Evolutionary conservation across 331 rosid genomes (phyloP), one percentile per base, ranked within the genome.

Genomic region (Pyrus hybrid): DNA sequence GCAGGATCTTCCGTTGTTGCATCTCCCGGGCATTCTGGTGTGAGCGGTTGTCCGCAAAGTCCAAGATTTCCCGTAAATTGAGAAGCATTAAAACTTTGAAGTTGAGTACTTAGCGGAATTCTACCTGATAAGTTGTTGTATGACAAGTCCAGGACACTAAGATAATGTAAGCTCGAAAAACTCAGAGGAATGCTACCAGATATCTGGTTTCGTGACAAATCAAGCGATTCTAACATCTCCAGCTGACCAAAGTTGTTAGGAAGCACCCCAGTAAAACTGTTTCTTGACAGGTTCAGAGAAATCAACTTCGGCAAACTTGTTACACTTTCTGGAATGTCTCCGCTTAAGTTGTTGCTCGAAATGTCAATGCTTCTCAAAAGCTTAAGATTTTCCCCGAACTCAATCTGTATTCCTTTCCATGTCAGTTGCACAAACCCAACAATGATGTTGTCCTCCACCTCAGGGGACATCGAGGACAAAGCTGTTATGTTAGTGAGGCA

Each of bases 401-500:
- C 63, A 0, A 33, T 13, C 5, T 30, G 8, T 14, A n/a, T 16
- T 49, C 86, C 84, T 85, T 81, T 86, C 83, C 77, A 85, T 10
- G 11, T 25, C 10, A 80, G 67, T 61, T 80, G 61, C 1, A 69
- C 71, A 63, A 58, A 6, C 7, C 76, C 76, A 18, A 74, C 49
- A 51, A 47, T 32, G 9, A 2, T 22, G 45, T 37, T 17, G 5
- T 57, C 79, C 5, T 54, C 12, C 14, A 3, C 17, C 17, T 33
- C 65, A 13, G 63, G 35, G 26, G 72, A 79, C 78, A 80, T 75
- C 16, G 64, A 65, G 20, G 70, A 77, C 76, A 81, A 61, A 1
- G 75, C 75, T 18, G 26, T 63, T 14, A 85, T 25, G 11, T 75
- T 57, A 45, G 54, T 0, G 0, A 86, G 54, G 61, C 85, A 85